Conservation (phyloP, 768 basidiomycete species). For the Xanthoconium purpureum region DNA sequence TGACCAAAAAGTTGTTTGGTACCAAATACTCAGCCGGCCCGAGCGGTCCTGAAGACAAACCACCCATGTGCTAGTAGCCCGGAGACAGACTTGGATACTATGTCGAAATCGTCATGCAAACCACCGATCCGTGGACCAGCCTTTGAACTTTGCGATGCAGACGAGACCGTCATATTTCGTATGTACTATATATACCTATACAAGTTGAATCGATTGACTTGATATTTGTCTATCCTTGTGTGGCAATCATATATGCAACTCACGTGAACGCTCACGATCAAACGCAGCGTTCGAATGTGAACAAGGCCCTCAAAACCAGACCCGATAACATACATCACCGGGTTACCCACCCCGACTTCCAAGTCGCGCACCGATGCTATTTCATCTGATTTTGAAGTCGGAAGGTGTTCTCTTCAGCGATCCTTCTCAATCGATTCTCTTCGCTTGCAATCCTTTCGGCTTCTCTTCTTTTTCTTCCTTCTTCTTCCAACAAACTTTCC, state of each 20-base stretch:
- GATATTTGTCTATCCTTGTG: slow-evolving; percentile 8
- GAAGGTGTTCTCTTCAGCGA: slow-evolving; percentile 50
- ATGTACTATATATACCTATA: background rate
- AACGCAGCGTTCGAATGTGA: background rate
- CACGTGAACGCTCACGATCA: background rate
- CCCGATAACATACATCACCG: background rate
- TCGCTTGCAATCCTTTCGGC: slow-evolving; percentile 53
- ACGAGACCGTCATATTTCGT: background rate
- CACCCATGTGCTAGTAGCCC: too few species aligned
- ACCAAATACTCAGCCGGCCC: slow-evolving; percentile 2
- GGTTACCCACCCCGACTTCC: background rate
- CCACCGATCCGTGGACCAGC: too few species aligned
- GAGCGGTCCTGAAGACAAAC: background rate
- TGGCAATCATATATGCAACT: background rate
- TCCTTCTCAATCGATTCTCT: slow-evolving; percentile 43
- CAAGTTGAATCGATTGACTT: background rate
- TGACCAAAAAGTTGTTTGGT: slow-evolving; percentile 8
- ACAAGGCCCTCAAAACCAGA: background rate
- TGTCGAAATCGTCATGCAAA: too few species aligned
- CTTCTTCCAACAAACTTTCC: slow-evolving; percentile 61
- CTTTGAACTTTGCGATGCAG: background rate
- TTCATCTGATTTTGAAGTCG: slow-evolving; percentile 30
- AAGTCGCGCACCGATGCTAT: background rate
- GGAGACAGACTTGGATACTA: too few species aligned
- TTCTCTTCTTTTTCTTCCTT: slow-evolving; percentile 54